Conservation (phyloP, 768 basidiomycete genomes). For the Lactarius akahatsu region DNA sequence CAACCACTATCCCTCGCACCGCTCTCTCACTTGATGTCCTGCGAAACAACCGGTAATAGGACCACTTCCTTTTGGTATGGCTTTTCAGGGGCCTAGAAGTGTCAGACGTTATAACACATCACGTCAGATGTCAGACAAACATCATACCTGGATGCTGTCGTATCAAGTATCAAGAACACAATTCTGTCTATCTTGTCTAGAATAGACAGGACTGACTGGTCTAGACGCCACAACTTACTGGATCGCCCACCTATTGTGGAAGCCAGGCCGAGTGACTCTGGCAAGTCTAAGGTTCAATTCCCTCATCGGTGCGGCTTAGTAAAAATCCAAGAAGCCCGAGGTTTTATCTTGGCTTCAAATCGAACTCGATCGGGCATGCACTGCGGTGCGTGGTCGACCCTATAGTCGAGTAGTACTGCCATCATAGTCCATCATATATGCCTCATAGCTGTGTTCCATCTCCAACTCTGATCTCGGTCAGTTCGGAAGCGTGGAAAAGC, state of each 20-base stretch:
- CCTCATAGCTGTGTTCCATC: background rate
- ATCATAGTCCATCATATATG: background rate
- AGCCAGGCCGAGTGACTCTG: background rate
- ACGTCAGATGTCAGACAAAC: background rate
- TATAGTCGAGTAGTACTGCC: too few species aligned
- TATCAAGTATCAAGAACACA: too few species aligned
- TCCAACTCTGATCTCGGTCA: background rate
- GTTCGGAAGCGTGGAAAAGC: background rate
- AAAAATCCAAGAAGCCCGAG: background rate
- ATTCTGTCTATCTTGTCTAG: too few species aligned
- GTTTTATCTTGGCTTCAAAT: background rate
- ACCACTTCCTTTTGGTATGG: background rate
- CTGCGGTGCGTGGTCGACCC: too few species aligned
- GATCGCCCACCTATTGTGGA: background rate
- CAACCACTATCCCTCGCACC: background rate
- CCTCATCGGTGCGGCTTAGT: too few species aligned
- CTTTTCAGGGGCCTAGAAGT: background rate
- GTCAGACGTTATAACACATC: too few species aligned
- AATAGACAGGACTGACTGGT: too few species aligned
- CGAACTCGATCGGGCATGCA: background rate
- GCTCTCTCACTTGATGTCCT: background rate
- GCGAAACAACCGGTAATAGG: background rate
- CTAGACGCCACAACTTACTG: background rate
- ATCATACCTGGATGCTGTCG: background rate
- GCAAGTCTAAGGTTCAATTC: background rate